Base-by-base conservation (phyloP, 2,329 filamentous ascomycete species). In the Colletotrichum sp. region DNA sequence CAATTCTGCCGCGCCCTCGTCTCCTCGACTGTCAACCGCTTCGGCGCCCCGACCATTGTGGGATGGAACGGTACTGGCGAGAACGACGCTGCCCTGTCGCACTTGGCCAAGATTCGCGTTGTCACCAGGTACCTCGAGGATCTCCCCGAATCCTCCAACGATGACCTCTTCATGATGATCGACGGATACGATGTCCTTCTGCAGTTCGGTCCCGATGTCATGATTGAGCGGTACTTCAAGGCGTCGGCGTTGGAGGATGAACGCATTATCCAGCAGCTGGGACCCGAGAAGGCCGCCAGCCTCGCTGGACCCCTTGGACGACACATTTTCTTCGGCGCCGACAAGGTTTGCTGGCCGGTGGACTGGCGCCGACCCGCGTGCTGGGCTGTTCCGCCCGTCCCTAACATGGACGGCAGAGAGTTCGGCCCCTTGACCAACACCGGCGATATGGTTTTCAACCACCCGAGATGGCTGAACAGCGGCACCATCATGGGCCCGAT, bases 171-270 rank as follows among this genome's bases (percentile, higher is more conserved):
- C 9, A 83, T 94, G 73, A 86, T 94, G 63, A 87, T 92, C 8
- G 92, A 94, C 80, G 92, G 90, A 2, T 89, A 91, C 81, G 91
- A 94, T 75, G 87, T 92, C 2, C 91, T 92, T 84, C 91, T 94
- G 75, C 93, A 95, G 81, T 85, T 94, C 4, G 92, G 92, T 0
- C 89, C 91, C 4, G 89, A 93, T 57, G 86, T 94, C 24, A 84
- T 94, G 78, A 88, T 95, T 30, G 85, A 89, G 78, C 88, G 93
- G 59, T 95, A 94, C 81, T 90, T 92, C 78, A 84, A 86, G 16
- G 84, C 91, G 18, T 81, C 90, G 21, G 84, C 86, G n/a, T 86
- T 87, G 67, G 89, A 89, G 32, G 91, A 94, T 77, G 81, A 83
- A 36, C 87, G 88, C 30, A 83, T 93, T 57, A 83, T 85, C 44